Conservation (phyloP, 805 yeast genomes). For the Priceomyces melissophilus region DNA sequence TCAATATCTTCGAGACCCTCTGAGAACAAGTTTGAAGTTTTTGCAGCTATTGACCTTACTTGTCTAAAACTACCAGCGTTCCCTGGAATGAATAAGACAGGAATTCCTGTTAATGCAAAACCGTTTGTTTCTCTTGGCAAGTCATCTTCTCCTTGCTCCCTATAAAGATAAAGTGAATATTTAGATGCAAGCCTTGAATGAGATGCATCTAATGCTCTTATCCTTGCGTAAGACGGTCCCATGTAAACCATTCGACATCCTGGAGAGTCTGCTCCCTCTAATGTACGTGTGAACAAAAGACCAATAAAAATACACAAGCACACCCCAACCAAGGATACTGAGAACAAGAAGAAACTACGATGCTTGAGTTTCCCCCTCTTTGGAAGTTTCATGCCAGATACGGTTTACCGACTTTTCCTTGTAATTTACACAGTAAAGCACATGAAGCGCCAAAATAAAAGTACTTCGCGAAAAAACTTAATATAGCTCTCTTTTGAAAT, state of each 20-base stretch:
- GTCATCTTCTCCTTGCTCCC: slow-evolving; percentile 73
- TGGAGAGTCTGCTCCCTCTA: slow-evolving; percentile 30
- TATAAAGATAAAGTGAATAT: slow-evolving; percentile 78
- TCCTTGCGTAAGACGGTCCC: slow-evolving; percentile 80
- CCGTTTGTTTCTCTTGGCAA: slow-evolving; percentile 42
- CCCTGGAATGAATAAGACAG: slow-evolving; percentile 93
- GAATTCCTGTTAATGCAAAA: slow-evolving; percentile 59
- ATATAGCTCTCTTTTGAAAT: too few species aligned
- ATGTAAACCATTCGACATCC: slow-evolving; percentile 68
- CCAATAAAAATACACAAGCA: slow-evolving; percentile 12
- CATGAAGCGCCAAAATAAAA: too few species aligned
- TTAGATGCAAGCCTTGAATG: slow-evolving; percentile 72
- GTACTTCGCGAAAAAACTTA: too few species aligned
- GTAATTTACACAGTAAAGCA: too few species aligned
- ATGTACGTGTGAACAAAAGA: slow-evolving; percentile 12
- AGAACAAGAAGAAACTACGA: slow-evolving; percentile 9
- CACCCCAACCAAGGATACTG: slow-evolving; percentile 15
- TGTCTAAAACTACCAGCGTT: slow-evolving; percentile 95
- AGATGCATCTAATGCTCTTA: slow-evolving; percentile 66
- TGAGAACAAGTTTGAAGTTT: slow-evolving; percentile 55
- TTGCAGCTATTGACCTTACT: slow-evolving; percentile 88
- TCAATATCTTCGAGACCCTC: slow-evolving; percentile 26
- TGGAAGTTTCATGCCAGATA: slow-evolving; percentile 5
- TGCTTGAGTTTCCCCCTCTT: slow-evolving; percentile 8
- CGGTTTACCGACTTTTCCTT: too few species aligned